Conservation (phyloP, 23 red algal species). For the Cyanidium caldarium region DNA sequence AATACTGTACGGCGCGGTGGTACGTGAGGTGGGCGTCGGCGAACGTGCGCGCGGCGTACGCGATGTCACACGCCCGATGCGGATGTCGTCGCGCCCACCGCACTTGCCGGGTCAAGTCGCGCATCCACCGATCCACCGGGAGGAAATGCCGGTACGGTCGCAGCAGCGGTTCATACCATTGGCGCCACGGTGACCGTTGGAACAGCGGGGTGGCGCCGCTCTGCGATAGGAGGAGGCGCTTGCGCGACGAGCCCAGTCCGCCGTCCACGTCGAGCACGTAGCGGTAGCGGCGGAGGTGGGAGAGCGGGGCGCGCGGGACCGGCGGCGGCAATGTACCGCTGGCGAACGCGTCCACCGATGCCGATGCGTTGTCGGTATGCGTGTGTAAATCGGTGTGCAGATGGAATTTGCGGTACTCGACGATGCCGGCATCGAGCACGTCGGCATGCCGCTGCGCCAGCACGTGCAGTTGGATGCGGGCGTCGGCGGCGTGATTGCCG, state of each 20-base stretch:
- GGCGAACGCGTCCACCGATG: background rate
- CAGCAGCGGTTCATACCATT: constrained; percentile 50
- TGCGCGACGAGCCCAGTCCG: constrained; percentile 40
- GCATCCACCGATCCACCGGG: constrained; percentile 29
- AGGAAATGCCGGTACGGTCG: constrained; percentile 31
- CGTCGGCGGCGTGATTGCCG: background rate
- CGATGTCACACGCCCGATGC: background rate
- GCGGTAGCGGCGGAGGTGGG: constrained; percentile 21
- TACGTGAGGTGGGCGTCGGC: background rate
- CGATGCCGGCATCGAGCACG: constrained; percentile 47
- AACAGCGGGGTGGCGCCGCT: constrained; percentile 31
- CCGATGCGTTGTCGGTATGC: constrained; percentile 15
- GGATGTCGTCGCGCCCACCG: background rate
- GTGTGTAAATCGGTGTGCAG: too few species aligned
- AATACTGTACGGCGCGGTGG: background rate
- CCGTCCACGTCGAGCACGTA: constrained; percentile 69
- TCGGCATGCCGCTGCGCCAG: constrained; percentile 6
- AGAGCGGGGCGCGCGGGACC: constrained; percentile 9
- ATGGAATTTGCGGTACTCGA: constrained; percentile 39
- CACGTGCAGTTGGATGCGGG: background rate
- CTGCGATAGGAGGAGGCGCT: constrained; percentile 29
- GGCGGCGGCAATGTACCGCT: background rate
- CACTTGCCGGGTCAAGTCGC: constrained; percentile 15
- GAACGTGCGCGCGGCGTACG: background rate
- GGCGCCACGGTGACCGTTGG: constrained; percentile 25